Evolutionary conservation across 768 basidiomycete genomes (phyloP).

Genomic region (Serendipita sp.): DNA sequence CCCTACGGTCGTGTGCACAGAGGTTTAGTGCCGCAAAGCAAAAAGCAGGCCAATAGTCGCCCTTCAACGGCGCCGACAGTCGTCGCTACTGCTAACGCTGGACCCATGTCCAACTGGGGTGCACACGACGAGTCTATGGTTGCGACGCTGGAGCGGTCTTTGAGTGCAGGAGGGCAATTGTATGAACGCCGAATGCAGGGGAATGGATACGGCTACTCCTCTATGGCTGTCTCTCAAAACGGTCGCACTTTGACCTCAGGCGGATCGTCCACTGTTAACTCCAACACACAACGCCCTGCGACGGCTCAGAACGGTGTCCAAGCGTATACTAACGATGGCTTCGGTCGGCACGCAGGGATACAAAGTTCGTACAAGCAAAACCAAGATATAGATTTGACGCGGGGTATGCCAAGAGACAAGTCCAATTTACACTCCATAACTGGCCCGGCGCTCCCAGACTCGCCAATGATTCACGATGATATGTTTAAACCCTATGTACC

Average conservation of each 20-base stretch:
- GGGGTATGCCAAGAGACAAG: conserved; percentile 18
- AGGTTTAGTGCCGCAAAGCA: neutral
- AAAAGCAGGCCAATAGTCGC: neutral
- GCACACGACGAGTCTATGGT: neutral
- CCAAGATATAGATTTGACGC: neutral
- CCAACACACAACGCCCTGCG: neutral
- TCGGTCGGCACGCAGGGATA: neutral
- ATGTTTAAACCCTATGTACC: neutral
- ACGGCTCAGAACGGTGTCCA: neutral
- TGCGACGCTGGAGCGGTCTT: neutral
- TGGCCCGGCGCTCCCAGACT: conserved; percentile 44
- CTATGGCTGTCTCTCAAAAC: neutral
- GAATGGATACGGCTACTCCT: neutral
- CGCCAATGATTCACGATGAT: conserved; percentile 24
- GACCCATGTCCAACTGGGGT: neutral
- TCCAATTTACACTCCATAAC: conserved; percentile 32
- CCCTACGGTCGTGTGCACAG: conserved; percentile 11
- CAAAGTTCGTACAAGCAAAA: neutral
- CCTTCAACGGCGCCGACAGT: neutral
- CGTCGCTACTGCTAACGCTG: neutral
- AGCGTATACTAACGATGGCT: neutral
- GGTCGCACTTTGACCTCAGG: neutral
- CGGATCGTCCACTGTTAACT: neutral
- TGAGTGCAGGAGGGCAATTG: neutral
- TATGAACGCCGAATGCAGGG: neutral